Conservation (phyloP, 1,139 yeast species). For the Suhomyces maxii region DNA sequence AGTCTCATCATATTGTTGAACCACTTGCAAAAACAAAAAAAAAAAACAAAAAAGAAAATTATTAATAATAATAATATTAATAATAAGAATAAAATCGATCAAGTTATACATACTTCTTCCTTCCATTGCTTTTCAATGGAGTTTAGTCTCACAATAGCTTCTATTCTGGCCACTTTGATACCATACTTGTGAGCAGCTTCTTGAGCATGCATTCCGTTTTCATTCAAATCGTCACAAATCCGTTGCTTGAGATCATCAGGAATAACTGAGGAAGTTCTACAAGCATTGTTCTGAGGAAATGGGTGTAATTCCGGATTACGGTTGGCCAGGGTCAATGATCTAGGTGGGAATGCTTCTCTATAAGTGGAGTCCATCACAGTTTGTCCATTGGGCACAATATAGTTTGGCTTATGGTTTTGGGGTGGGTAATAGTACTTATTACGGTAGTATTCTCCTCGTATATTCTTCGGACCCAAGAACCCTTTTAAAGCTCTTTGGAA, state of each 20-base stretch:
- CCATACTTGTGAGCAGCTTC: constrained; percentile 80
- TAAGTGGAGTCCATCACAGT: constrained; percentile 29
- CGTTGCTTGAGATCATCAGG: constrained; percentile 57
- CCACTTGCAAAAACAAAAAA: not conserved
- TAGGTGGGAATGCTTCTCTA: constrained; percentile 13
- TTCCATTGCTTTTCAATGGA: constrained; percentile 64
- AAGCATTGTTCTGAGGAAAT: constrained; percentile 71
- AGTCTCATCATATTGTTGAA: constrained; percentile 45
- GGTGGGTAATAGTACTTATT: constrained; percentile 79
- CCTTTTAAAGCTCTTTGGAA: constrained; percentile 43
- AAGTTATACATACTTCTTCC: constrained; percentile 53
- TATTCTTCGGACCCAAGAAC: constrained; percentile 81
- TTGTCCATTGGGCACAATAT: constrained; percentile 61
- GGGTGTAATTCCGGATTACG: constrained; percentile 57
- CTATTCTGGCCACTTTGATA: constrained; percentile 79
- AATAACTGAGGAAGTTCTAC: constrained; percentile 65
- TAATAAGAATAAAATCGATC: too few species aligned
- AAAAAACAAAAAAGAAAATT: not conserved
- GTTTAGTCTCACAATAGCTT: constrained; percentile 73
- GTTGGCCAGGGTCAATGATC: constrained; percentile 13
- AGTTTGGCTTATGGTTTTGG: constrained; percentile 71
- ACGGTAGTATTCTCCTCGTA: constrained; percentile 76
- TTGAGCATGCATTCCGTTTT: constrained; percentile 58
- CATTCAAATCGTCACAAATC: constrained; percentile 58
- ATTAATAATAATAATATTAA: constrained; percentile 5